phyloP scores from a whole-genome alignment of 1,284 basidiomycete species.

The Salmacisia buchloeana region DNA sequence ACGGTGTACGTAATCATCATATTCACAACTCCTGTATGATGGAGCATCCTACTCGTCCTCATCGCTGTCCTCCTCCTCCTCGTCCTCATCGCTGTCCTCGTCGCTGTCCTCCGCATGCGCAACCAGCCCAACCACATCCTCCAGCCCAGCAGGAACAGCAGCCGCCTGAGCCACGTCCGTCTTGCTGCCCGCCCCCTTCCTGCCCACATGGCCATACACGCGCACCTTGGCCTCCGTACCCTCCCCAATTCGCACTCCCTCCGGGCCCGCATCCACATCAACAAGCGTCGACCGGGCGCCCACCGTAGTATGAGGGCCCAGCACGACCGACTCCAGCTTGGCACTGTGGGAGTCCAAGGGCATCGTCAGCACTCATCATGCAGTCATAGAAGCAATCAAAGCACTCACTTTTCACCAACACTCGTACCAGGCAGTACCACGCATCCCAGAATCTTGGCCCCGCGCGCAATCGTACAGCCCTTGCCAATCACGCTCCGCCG shows the following conservation, averaged over 20 bases:
- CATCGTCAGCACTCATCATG: slow-evolving; percentile 9
- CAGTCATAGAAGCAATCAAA: not conserved
- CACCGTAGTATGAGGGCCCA: slow-evolving; percentile 74
- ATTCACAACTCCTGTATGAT: too few relatives aligned
- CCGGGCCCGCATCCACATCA: slow-evolving; percentile 79
- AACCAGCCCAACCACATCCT: slow-evolving; percentile 12
- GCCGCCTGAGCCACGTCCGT: not conserved
- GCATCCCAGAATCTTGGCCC: slow-evolving; percentile 76
- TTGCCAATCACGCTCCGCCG: slow-evolving; percentile 83
- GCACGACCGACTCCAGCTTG: slow-evolving; percentile 80
- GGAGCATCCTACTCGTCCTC: too few relatives aligned
- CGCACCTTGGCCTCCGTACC: slow-evolving; percentile 40
- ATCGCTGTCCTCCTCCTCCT: not conserved
- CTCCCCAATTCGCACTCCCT: slow-evolving; percentile 63
- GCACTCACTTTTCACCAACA: slow-evolving; percentile 71
- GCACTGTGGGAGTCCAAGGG: slow-evolving; percentile 57
- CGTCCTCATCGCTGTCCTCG: slow-evolving; percentile 12
- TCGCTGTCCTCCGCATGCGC: slow-evolving; percentile 16
- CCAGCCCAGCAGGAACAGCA: not conserved
- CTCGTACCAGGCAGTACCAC: slow-evolving; percentile 75
- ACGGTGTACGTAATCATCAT: too few relatives aligned
- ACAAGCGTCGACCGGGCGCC: slow-evolving; percentile 72
- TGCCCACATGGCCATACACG: slow-evolving; percentile 17
- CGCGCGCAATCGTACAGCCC: slow-evolving; percentile 80
- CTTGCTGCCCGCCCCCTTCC: not conserved